Conservation (phyloP, 345 rosid species). For the Sonneratia alba region DNA sequence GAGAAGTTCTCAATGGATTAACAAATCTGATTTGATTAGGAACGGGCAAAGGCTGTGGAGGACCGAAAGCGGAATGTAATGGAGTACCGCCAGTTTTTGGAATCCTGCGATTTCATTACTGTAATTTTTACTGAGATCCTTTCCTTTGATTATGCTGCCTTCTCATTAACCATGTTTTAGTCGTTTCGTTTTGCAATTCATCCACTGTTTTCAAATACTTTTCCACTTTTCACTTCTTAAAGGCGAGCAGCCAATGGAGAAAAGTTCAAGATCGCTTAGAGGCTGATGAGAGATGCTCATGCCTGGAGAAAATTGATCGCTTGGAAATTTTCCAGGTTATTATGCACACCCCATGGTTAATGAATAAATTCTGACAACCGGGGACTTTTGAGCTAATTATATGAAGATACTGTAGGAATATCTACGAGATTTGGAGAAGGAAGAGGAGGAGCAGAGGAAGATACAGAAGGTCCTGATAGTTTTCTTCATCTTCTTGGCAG, state of each 20-base stretch:
- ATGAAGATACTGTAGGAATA: constrained; percentile 46
- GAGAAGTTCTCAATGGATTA: background rate
- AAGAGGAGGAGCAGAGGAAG: constrained; percentile 89
- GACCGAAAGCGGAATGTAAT: constrained; percentile 61
- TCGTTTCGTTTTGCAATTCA: no score
- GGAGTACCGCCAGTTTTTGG: constrained; percentile 70
- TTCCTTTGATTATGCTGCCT: constrained; percentile 6
- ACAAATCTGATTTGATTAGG: constrained; percentile 27
- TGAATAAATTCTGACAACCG: background rate
- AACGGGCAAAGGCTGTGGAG: constrained; percentile 55
- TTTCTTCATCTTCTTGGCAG: background rate
- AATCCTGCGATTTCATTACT: constrained; percentile 90
- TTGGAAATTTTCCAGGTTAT: constrained; percentile 85
- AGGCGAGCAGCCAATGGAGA: constrained; percentile 96
- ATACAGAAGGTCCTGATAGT: constrained; percentile 55
- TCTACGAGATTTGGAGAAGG: constrained; percentile 69
- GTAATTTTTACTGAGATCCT: constrained; percentile 23
- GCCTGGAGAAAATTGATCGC: constrained; percentile 85
- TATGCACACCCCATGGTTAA: constrained; percentile 3
- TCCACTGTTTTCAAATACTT: background rate
- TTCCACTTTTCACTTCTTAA: constrained; percentile 8
- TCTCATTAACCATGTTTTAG: constrained; percentile 3
- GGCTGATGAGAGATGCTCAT: constrained; percentile 81
- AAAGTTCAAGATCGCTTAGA: constrained; percentile 91
- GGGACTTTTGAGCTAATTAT: background rate